Conservation (phyloP, 495 filamentous ascomycete genomes). For the Aspergillus incahuasiensis region DNA sequence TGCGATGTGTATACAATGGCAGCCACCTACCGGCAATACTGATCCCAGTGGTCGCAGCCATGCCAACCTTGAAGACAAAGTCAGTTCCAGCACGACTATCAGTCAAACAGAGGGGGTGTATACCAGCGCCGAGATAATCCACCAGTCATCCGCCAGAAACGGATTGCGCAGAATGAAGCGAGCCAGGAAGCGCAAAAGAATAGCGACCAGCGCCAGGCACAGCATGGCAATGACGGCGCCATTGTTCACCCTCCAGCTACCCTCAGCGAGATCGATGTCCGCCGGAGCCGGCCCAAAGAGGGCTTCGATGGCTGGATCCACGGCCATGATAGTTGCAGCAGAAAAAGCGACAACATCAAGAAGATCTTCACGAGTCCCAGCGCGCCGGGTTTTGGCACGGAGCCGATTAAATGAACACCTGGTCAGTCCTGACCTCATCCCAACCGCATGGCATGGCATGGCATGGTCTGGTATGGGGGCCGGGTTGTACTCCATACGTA, state of each 20-base stretch:
- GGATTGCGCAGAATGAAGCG: slow-evolving; percentile 22
- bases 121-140: slow-evolving; percentile 32
- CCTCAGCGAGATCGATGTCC: slow-evolving; percentile 20
- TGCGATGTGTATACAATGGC: not conserved
- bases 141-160: slow-evolving; percentile 32
- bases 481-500: too few species aligned
- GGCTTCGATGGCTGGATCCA: slow-evolving; percentile 17
- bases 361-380: not conserved
- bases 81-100: too few species aligned
- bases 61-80: slow-evolving; percentile 4
- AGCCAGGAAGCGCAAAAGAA: slow-evolving; percentile 30
- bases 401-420: too few species aligned
- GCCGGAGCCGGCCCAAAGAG: slow-evolving; percentile 26
- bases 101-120: not conserved
- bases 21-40: slow-evolving; percentile 22
- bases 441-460: too few species aligned
- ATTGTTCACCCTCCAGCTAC: slow-evolving; percentile 12
- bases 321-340: slow-evolving; percentile 6
- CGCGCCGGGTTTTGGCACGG: too few species aligned
- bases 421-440: too few species aligned
- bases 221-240: slow-evolving; percentile 24
- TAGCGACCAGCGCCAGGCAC: slow-evolving; percentile 26
- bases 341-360: not conserved
- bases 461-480: too few species aligned
- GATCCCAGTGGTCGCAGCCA: slow-evolving; percentile 20